Conservation (phyloP, 2,329 filamentous ascomycete species). For the Aspergillus tanneri region DNA sequence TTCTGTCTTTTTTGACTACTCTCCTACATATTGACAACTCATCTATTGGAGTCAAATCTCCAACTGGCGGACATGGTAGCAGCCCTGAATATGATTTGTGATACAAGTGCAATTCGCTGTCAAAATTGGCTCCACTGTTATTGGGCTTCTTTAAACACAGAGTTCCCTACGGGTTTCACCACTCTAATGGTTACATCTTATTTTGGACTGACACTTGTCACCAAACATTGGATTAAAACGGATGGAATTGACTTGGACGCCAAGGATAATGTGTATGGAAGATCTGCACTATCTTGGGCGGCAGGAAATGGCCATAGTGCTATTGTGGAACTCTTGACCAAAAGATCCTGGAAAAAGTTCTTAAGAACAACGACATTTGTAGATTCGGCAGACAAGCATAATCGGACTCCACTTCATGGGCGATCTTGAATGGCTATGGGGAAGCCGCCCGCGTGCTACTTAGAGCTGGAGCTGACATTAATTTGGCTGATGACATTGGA, state of each 20-base stretch:
- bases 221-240: not conserved
- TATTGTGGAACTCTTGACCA: not conserved
- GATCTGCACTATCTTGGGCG: conserved; percentile 3
- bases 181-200: conserved; percentile 4
- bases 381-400: not conserved
- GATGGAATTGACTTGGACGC: not conserved
- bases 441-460: not conserved
- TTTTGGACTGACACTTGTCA: not conserved
- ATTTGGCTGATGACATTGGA: not conserved
- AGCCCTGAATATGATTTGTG: not conserved
- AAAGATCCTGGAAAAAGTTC: not conserved
- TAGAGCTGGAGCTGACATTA: not conserved
- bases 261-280: not conserved
- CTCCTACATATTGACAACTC: not conserved
- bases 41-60: not conserved
- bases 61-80: not conserved
- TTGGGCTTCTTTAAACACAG: not conserved
- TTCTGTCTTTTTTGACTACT: conserved; percentile 4
- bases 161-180: not conserved
- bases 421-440: conserved; percentile 1
- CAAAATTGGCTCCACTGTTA: not conserved
- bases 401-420: conserved; percentile 4
- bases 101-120: not conserved
- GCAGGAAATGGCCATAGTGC: conserved; percentile 1
- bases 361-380: not conserved